Conservation (phyloP, 352 stramenopile genomes). For the Thraustotheca clavata region DNA sequence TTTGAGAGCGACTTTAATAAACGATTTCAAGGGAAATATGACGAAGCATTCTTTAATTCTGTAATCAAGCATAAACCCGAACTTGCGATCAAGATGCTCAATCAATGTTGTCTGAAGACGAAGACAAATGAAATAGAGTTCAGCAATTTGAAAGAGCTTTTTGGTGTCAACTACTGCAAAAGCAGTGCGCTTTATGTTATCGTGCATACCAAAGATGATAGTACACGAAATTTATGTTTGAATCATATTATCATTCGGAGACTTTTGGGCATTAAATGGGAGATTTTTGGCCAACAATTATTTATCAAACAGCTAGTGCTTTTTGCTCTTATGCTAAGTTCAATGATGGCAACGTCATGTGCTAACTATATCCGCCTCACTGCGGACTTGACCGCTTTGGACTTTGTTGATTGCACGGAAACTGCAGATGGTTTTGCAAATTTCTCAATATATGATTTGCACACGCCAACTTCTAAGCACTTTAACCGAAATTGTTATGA, state of each 20-base stretch:
- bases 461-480: not conserved
- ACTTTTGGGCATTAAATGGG: conserved; percentile 5
- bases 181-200: not conserved
- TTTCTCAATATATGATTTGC: not conserved
- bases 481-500: not conserved
- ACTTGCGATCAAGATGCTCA: not conserved
- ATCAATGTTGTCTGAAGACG: not conserved
- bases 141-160: not conserved
- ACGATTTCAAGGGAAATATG: not conserved
- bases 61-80: not conserved
- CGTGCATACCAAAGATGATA: not conserved
- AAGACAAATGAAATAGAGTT: not conserved
- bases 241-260: conserved; percentile 6
- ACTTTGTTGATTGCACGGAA: not conserved
- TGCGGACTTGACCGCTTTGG: not conserved
- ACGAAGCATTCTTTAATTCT: not conserved
- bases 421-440: not conserved
- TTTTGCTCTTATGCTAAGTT: not conserved
- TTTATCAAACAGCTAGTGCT: not conserved
- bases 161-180: not conserved
- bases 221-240: not conserved
- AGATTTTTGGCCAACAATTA: not conserved
- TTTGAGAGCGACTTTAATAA: not conserved
- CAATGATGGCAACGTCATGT: not conserved
- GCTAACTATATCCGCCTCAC: not conserved